phyloP scores from a whole-genome alignment of 164 flowering plant genomes.

The Vitis rupestris region DNA sequence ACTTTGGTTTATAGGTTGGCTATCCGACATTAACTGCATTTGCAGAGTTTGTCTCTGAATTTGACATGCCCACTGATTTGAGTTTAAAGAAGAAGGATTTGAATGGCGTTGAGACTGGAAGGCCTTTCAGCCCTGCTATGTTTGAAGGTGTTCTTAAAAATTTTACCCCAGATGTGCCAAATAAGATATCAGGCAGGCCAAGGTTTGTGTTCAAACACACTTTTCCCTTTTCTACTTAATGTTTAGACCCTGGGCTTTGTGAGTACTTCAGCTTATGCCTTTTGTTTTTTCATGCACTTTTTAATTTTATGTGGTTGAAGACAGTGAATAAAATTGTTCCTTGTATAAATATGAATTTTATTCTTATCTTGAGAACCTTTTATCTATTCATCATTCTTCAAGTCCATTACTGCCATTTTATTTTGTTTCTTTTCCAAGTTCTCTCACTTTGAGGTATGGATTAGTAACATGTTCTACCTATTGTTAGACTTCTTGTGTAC shows the following conservation, averaged over 20 bases:
- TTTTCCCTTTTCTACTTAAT: not conserved
- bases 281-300: not conserved
- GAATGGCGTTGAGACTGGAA: slow-evolving; percentile 48
- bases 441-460: too few relatives aligned
- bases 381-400: too few relatives aligned
- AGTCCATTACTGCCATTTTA: too few relatives aligned
- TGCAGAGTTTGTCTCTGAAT: slow-evolving; percentile 65
- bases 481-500: too few relatives aligned
- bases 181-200: slow-evolving; percentile 71
- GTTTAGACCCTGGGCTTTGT: not conserved
- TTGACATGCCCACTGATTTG: slow-evolving; percentile 50
- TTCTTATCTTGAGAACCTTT: not conserved
- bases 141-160: slow-evolving; percentile 77
- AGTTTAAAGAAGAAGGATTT: slow-evolving; percentile 47
- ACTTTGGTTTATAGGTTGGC: slow-evolving; percentile 44
- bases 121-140: slow-evolving; percentile 82
- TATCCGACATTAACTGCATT: slow-evolving; percentile 84
- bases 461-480: too few relatives aligned
- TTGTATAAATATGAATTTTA: not conserved
- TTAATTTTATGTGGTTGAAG: not conserved
- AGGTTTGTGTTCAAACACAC: slow-evolving; percentile 49
- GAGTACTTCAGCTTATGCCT: not conserved
- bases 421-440: too few relatives aligned
- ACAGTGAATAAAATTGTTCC: not conserved
- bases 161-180: slow-evolving; percentile 86